Conservation (phyloP, 2,329 filamentous ascomycete species). For the Gliomastix tumulicola region DNA sequence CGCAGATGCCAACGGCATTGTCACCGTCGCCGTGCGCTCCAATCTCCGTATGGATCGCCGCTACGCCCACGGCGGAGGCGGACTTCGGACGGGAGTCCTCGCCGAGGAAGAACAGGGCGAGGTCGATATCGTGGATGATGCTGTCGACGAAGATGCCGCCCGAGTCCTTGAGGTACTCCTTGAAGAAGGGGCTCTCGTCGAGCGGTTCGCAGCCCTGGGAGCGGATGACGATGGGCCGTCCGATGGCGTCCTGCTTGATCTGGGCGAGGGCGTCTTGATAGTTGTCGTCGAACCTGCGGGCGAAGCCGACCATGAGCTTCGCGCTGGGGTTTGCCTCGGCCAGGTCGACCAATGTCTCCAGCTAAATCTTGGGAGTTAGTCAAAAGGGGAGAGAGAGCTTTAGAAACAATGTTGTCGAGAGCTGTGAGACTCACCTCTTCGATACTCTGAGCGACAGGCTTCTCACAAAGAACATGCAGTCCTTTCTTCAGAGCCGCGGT, state of each 20-base stretch:
- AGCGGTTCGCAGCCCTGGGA: constrained; percentile 63
- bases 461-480: constrained; percentile 53
- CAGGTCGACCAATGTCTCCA: constrained; percentile 51
- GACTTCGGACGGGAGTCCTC: constrained; percentile 18
- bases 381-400: not conserved
- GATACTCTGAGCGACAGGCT: constrained; percentile 50
- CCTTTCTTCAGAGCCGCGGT: constrained; percentile 46
- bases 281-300: constrained; percentile 50
- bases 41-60: constrained; percentile 2
- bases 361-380: constrained; percentile 35
- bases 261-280: constrained; percentile 54
- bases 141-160: constrained; percentile 67
- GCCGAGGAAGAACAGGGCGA: constrained; percentile 23
- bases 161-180: constrained; percentile 55
- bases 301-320: constrained; percentile 49
- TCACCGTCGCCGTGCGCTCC: constrained; percentile 22
- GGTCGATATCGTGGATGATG: constrained; percentile 59
- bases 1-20: constrained; percentile 33
- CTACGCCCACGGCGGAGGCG: constrained; percentile 15
- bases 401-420: not conserved
- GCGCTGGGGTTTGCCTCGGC: constrained; percentile 48
- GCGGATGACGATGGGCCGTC: constrained; percentile 53
- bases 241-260: constrained; percentile 47
- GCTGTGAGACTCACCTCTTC: constrained; percentile 41
- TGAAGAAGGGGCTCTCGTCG: constrained; percentile 60